Evolutionary conservation across 108 stramenopile genomes (phyloP), one percentile per base, ranked within the genome.

Genomic region (Skeletonema marinoi): DNA sequence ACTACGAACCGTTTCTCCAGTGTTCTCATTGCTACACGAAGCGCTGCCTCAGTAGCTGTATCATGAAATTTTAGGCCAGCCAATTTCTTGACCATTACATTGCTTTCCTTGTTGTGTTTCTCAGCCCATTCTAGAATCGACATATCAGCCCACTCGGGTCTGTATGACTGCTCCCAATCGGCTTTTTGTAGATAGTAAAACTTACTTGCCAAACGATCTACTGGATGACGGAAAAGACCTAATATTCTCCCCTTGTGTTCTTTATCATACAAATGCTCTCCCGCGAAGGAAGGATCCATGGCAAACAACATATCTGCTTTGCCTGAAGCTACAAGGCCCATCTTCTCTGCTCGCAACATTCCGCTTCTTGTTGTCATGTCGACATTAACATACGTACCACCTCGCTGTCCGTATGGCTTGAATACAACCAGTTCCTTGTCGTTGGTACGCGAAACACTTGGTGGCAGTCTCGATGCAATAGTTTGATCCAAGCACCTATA

Each of bases 111-210:
- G 30, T 58, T 54, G 21, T 82, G 25, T 36, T 16, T 70, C 16
- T 17, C 58, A 16, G 80, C 83, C 83, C 83, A 88, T 67, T 86
- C 83, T 29, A 84, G 84, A 7, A 38, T 78, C 77, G 81, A 73
- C 77, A 87, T 77, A 58, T 70, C 68, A 30, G 60, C 32, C 73
- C 85, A 83, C n/a, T 82, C 79, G 0, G 86, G 85, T 38, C 63
- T 30, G 12, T 87, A 75, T 38, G 83, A 82, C 3, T 69, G 61
- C 48, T 88, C 88, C 80, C 83, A 83, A 5, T 74, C 68, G 17
- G 87, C 87, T 19, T 48, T 70, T 44, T 84, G 82, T 39, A 88
- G 60, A 42, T 88, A 88, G 32, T 84, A 86, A 41, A 86, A 88
- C 44, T 83, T 72, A 32, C 82, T 84, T 0, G 80, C 82, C n/a